phyloP scores from a whole-genome alignment of 768 basidiomycete species.

The Podaxis sp. region DNA sequence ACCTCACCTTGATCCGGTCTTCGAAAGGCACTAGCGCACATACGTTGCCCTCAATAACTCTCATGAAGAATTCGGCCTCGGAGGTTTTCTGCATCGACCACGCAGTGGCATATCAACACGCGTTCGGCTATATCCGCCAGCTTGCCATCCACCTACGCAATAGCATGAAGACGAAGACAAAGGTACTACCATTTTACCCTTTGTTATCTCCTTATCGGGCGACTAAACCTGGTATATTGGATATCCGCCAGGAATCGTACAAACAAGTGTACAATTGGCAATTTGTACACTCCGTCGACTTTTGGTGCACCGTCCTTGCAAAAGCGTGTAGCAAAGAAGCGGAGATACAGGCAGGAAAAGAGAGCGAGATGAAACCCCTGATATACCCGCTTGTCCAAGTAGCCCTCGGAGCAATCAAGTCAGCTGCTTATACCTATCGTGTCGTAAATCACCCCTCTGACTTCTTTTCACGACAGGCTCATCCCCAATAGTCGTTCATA shows the following conservation, averaged over 20 bases:
- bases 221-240: neutral
- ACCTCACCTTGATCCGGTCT: conserved; percentile 80
- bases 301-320: conserved; percentile 89
- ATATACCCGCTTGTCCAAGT: conserved; percentile 97
- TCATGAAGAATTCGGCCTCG: conserved; percentile 98
- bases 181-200: conserved; percentile 42
- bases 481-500: conserved; percentile 89
- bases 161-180: conserved; percentile 85
- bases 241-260: conserved; percentile 69
- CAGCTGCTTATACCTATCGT: conserved; percentile 26
- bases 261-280: conserved; percentile 99
- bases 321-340: conserved; percentile 69
- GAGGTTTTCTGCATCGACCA: conserved; percentile 85
- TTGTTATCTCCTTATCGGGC: neutral
- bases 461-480: conserved; percentile 62
- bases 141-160: conserved; percentile 90
- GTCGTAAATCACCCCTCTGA: conserved; percentile 16
- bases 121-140: conserved; percentile 93
- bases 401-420: conserved; percentile 91
- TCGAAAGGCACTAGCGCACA: conserved; percentile 84
- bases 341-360: conserved; percentile 48
- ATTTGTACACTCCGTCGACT: conserved; percentile 93
- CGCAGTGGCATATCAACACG: conserved; percentile 82
- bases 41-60: conserved; percentile 86
- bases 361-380: conserved; percentile 81